Evolutionary conservation across 2,329 filamentous ascomycete genomes (phyloP), one percentile per base, ranked within the genome.

Genomic region (Fusarium nelsonii): DNA sequence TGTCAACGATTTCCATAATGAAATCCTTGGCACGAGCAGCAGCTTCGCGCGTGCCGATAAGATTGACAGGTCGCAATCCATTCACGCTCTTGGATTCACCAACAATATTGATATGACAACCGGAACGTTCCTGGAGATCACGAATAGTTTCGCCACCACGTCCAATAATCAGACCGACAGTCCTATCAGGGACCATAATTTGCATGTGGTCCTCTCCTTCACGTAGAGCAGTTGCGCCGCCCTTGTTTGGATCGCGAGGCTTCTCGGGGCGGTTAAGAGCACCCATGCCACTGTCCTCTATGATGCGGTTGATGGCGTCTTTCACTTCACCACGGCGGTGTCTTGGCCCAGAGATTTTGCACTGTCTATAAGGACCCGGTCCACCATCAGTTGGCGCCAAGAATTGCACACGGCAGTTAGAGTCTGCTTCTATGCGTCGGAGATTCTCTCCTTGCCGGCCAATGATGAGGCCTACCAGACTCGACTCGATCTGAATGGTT

Each of bases 31-130:
- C 94, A 67, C 88, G 87, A 46, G 89, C 88, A 49, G 93, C 91
- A 53, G 93, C 90, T 73, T 90, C 87, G 41, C 87, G 87, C 41
- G 90, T 90, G 62, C 94, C 94, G 72, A 97, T 97, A 49, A 97
- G 85, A 77, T 97, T 97, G 68, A 97, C 93, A 30, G 94, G 94
- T 51, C 94, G 90, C 65, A 97, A 84, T 44, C 94, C 94, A 76
- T 97, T 97, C 71, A 97, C 88, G 76, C 93, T 97, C 85, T 97
- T 97, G 71, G 93, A 93, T 81, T 97, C 94, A 74, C 92, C 92
- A 40, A 97, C 92, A 75, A 97, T 97, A 79, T 97, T 97, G 78
- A 97, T 93, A 79, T 97, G 94, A 78, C 94, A 97, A n/a, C 92
- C 92, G 74, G 92, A 96, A 66, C 92, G 87, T 78, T 97, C 94